These are phyloP conservation scores for Williopsis jadinii DNA, from an alignment of 1,139 yeast genomes.

Conservation along the genomic window DNA sequence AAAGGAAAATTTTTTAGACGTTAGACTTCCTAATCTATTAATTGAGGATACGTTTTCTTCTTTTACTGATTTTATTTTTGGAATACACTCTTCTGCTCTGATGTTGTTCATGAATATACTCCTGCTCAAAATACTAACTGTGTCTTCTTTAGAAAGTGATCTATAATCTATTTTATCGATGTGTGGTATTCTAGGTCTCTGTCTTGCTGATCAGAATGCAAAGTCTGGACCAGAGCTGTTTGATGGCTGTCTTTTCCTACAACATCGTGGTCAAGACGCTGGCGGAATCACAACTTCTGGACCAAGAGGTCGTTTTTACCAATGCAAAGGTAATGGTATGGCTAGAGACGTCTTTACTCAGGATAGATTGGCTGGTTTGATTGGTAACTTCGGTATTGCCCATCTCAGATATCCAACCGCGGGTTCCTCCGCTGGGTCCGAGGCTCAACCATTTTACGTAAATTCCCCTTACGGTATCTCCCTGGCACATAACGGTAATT, in stretches of 20 bases:
- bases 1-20: slow-evolving; percentile 32
- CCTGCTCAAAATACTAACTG: no score
- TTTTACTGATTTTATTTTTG: no score
- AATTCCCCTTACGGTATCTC: slow-evolving; percentile 94
- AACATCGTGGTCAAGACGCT: slow-evolving; percentile 98
- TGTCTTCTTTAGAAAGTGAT: no score
- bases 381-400: slow-evolving; percentile 93
- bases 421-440: slow-evolving; percentile 94
- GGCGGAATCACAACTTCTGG: slow-evolving; percentile 99
- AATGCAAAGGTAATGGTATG: slow-evolving; percentile 99
- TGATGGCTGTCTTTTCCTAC: slow-evolving; percentile 90
- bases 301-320: slow-evolving; percentile 85
- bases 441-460: slow-evolving; percentile 98
- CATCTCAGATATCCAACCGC: slow-evolving; percentile 98
- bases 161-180: slow-evolving; percentile 28
- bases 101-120: no score
- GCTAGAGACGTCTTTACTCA: slow-evolving; percentile 95
- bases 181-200: slow-evolving; percentile 95
- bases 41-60: slow-evolving; percentile 27
- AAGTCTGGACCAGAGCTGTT: slow-evolving; percentile 84
- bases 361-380: slow-evolving; percentile 65
- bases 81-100: no score
- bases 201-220: slow-evolving; percentile 66
- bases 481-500: slow-evolving; percentile 88
- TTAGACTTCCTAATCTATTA: slow-evolving; percentile 41